Evolutionary conservation across 148 eudicot genomes (phyloP).

Genomic region (Drosera capensis): DNA sequence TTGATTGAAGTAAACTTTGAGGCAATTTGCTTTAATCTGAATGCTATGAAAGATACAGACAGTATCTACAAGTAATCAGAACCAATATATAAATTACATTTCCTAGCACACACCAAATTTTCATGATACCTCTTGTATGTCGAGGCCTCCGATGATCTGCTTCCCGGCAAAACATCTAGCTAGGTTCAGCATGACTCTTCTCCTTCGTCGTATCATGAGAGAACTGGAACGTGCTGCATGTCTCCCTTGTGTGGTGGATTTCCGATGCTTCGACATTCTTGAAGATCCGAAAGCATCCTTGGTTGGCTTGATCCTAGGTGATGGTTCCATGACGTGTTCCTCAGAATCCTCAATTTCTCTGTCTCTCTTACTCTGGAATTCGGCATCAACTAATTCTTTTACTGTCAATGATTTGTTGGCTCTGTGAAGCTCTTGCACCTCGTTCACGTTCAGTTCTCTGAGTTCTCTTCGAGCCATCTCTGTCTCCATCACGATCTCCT

Average conservation of each 20-base stretch:
- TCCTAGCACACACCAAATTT: no score
- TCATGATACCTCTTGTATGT: conserved; percentile 9
- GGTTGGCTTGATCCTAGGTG: conserved; percentile 16
- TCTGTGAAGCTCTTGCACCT: conserved; percentile 19
- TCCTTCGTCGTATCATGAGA: conserved; percentile 31
- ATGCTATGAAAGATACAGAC: no score
- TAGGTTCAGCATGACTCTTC: conserved; percentile 31
- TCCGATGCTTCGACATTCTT: conserved; percentile 32
- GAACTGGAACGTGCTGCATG: conserved; percentile 27
- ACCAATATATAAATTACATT: no score
- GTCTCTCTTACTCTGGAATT: conserved; percentile 13
- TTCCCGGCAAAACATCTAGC: conserved; percentile 36
- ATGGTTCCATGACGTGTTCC: conserved; percentile 6
- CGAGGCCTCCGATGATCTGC: conserved; percentile 10
- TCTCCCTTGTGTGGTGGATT: conserved; percentile 39
- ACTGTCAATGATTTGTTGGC: conserved; percentile 10
- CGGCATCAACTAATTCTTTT: conserved; percentile 12
- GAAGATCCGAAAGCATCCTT: conserved; percentile 18
- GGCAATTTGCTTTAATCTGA: no score
- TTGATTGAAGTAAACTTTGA: no score
- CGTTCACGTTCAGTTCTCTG: conserved; percentile 23
- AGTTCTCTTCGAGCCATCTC: conserved; percentile 21
- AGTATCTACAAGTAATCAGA: no score
- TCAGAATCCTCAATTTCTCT: conserved; percentile 9
- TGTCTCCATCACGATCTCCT: conserved; percentile 32